Percentiles rank a stretch among this genome's conserved stretches.
Evolutionary conservation across 2,329 filamentous ascomycete genomes (phyloP).

Genomic region (Mycosphaerella sp.): DNA sequence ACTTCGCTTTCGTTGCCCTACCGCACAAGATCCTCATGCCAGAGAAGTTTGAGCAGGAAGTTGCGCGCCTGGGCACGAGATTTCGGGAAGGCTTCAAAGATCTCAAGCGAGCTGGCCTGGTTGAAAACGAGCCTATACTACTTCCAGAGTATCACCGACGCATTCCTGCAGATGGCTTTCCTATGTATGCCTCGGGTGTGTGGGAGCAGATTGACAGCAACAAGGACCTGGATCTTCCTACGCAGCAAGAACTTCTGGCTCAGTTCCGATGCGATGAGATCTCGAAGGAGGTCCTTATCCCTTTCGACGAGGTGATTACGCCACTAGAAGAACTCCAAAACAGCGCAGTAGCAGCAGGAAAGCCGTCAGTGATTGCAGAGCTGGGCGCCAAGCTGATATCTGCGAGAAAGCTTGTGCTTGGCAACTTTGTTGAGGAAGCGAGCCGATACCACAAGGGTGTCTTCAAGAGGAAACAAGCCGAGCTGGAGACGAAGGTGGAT

Average conservation of each 20-base stretch:
- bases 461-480: conserved; percentile 74
- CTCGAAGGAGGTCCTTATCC: conserved; percentile 73
- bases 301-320: conserved; percentile 72
- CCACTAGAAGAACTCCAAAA: conserved; percentile 84
- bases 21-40: conserved; percentile 96
- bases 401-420: conserved; percentile 66
- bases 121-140: conserved; percentile 75
- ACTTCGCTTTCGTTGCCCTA: conserved; percentile 92
- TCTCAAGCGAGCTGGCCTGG: conserved; percentile 53
- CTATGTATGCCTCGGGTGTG: conserved; percentile 83
- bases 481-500: conserved; percentile 82
- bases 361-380: conserved; percentile 63
- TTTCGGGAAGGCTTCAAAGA: conserved; percentile 78
- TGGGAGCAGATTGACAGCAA: conserved; percentile 99
- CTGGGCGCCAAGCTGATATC: conserved; percentile 67
- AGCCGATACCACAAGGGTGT: conserved; percentile 96
- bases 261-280: conserved; percentile 99
- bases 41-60: conserved; percentile 78
- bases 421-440: conserved; percentile 82
- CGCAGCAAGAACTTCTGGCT: conserved; percentile 91
- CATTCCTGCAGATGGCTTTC: conserved; percentile 96
- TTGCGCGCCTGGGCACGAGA: conserved; percentile 68
- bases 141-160: conserved; percentile 90
- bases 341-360: conserved; percentile 66
- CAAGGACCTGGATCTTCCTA: conserved; percentile 94